A percentile compares a stretch with the other conserved stretches of the same genome.
These are phyloP conservation scores for Gilbertella persicaria DNA, from an alignment of 371 early-diverging fungal genomes.

Conservation along the genomic window DNA sequence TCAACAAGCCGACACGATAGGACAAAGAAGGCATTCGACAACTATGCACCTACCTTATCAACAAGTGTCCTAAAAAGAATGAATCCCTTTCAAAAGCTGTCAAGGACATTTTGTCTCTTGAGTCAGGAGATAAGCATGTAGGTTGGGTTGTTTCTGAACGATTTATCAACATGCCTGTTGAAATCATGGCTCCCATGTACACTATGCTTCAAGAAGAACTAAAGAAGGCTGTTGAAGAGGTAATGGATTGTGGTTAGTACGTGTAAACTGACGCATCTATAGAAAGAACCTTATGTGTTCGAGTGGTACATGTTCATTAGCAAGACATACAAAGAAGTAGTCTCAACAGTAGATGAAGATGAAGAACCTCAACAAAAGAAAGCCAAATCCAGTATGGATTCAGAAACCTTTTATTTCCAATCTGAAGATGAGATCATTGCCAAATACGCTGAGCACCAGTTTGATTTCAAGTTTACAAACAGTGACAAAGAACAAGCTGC, in stretches of 20 bases:
- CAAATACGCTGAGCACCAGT: conserved; percentile 38
- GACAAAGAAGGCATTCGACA: conserved; percentile 59
- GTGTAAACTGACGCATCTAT: too few species aligned
- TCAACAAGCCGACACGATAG: too few species aligned
- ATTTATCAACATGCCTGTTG: conserved; percentile 95
- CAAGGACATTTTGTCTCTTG: conserved; percentile 45
- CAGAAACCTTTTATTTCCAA: conserved; percentile 75
- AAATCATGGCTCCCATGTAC: conserved; percentile 88
- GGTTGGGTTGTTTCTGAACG: conserved; percentile 88
- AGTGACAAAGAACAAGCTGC: conserved; percentile 60
- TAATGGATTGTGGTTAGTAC: too few species aligned
- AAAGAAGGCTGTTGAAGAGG: conserved; percentile 74
- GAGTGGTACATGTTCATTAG: conserved; percentile 82
- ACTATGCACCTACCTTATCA: conserved; percentile 60
- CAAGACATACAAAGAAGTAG: conserved; percentile 84
- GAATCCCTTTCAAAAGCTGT: conserved; percentile 43
- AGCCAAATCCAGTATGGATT: conserved; percentile 40
- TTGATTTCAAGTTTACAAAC: conserved; percentile 73
- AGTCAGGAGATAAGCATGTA: conserved; percentile 36
- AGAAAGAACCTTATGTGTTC: conserved; percentile 75
- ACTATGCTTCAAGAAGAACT: conserved; percentile 86
- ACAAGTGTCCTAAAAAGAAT: conserved; percentile 64
- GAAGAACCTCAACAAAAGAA: conserved; percentile 42
- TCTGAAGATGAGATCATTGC: conserved; percentile 90
- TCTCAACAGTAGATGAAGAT: conserved; percentile 62